phyloP scores from a whole-genome alignment of 257 asterid species.

The Rauvolfia tetraphylla region DNA sequence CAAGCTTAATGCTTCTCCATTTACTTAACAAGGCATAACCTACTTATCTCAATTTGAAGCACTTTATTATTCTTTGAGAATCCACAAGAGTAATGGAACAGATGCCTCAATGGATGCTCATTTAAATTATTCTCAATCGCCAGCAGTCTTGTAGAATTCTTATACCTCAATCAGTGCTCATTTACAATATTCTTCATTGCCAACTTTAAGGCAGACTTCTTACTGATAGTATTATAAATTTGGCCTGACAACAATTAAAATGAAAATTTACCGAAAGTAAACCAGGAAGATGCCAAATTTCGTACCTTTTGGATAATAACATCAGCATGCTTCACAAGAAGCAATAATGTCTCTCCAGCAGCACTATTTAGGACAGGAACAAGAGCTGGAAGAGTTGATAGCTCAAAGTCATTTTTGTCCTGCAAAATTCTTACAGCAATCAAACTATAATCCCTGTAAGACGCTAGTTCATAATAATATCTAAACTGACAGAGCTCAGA shows the following conservation, averaged over 20 bases:
- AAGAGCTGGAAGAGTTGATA: conserved; percentile 92
- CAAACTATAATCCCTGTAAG: not conserved
- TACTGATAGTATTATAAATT: not conserved
- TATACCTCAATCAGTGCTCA: not conserved
- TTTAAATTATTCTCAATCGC: not conserved
- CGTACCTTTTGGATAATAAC: conserved; percentile 89
- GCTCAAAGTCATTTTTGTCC: conserved; percentile 95
- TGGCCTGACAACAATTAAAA: not conserved
- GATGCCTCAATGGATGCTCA: not conserved
- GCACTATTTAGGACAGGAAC: conserved; percentile 93
- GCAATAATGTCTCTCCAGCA: conserved; percentile 88
- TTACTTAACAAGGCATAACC: not conserved
- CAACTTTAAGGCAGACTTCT: not conserved
- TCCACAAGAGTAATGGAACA: not conserved
- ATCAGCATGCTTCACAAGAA: conserved; percentile 92
- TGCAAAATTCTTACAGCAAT: conserved; percentile 30
- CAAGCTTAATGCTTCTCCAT: not conserved
- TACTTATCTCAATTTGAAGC: not conserved
- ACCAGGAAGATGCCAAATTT: conserved; percentile 2
- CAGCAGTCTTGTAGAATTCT: too few species aligned
- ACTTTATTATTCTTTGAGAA: not conserved
- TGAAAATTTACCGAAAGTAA: not conserved
- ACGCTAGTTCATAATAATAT: conserved; percentile 1
- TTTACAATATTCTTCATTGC: not conserved
- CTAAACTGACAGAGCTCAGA: not conserved